Evolutionary conservation across 106 monocot species (phyloP).

Genomic region (Acanthochlamys bracteata): DNA sequence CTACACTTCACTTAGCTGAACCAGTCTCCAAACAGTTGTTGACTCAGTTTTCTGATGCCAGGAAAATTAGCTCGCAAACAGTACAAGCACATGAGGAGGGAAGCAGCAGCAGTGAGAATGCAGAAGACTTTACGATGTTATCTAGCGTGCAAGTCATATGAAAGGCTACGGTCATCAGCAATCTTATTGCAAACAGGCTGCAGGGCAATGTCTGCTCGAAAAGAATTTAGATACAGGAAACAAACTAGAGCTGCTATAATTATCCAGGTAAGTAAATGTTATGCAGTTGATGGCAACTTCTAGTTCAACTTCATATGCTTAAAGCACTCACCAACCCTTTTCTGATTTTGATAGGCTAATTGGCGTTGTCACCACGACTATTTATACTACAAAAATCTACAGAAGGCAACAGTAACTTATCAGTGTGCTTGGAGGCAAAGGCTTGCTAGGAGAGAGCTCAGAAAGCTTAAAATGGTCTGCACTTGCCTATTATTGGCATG

Average conservation of each 20-base stretch:
- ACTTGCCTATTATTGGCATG: not conserved
- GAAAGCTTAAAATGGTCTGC: constrained; percentile 90
- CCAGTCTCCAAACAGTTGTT: not conserved
- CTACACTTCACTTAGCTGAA: too few relatives aligned
- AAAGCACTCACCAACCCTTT: not conserved
- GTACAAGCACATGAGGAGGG: constrained; percentile 65
- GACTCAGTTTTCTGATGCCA: constrained; percentile 11
- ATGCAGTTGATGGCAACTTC: not conserved
- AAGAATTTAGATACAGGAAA: constrained; percentile 55
- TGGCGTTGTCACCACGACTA: constrained; percentile 70
- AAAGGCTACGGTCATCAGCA: constrained; percentile 43
- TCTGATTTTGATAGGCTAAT: constrained; percentile 42
- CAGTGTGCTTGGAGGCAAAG: constrained; percentile 98
- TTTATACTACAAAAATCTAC: constrained; percentile 42
- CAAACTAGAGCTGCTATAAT: constrained; percentile 74
- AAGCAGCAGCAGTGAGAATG: constrained; percentile 77
- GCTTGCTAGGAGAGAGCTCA: constrained; percentile 83
- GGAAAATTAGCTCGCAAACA: constrained; percentile 66
- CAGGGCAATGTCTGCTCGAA: constrained; percentile 83
- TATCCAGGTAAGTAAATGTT: constrained; percentile 44
- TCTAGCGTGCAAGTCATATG: constrained; percentile 38
- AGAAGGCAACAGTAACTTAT: constrained; percentile 47
- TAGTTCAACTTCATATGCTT: not conserved
- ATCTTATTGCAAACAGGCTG: constrained; percentile 77
- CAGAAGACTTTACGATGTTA: constrained; percentile 80